Evolutionary conservation across 495 filamentous ascomycete species (phyloP), one percentile per base, ranked within the genome.

Genomic region (Chaetomium fimeti): DNA sequence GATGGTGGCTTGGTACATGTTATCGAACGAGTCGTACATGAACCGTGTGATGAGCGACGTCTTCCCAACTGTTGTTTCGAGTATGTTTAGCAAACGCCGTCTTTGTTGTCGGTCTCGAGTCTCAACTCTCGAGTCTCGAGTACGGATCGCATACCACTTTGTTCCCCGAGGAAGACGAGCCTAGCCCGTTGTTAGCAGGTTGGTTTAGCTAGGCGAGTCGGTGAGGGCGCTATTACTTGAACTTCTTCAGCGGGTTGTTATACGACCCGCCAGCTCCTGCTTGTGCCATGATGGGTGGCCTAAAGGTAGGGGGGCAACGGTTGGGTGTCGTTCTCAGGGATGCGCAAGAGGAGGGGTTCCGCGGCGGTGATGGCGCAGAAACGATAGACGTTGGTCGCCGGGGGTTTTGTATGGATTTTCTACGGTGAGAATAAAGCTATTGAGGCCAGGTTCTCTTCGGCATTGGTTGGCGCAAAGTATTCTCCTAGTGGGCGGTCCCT

Each of bases 11-110:
- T 98, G 94, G 78, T 98, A 98, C 85, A 93, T 98, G 81, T 96
- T 97, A 83, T 98, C 95, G 85, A 98, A 98, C 40, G 94, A 97
- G 79, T 98, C 94, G 83, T 98, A 98, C 94, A 98, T 98, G 82
- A 98, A 98, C 62, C 94, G 89, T 60, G 94, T 98, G 75, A 98
- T 98, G 72, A 98, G 80, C 51, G 95, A 98, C 43, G 94, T 98
- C 82, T 98, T 98, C 68, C 94, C 94, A 63, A 98, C 94, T 97
- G 76, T 65, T 52, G n/a, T 40, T n/a, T 42, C 15, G 43, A 28
- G 42, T 53, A 18, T 63, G 29, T 22, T 76, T 60, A 72, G 69
- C 63, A 61, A 58, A 8, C 29, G 4, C 63, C 20, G 60, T 64
- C 51, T 42, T 15, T 47, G 49, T 36, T 49, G 57, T n/a, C 45